These are phyloP conservation scores for Leucosporidium scottii DNA, from an alignment of 768 basidiomycete genomes.

Conservation along the genomic window DNA sequence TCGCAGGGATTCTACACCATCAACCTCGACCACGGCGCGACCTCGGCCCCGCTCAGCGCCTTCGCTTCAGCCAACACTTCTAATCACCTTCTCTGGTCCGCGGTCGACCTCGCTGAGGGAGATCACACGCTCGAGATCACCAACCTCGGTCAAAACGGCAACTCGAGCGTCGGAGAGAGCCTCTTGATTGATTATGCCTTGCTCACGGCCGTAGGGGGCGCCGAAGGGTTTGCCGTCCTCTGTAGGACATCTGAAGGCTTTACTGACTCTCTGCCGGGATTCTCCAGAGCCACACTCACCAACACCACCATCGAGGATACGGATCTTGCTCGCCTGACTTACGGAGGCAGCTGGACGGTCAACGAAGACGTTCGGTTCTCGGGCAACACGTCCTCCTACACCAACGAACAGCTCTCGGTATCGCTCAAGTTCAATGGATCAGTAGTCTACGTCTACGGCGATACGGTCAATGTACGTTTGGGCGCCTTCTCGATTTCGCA, in stretches of 20 bases:
- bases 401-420: background rate
- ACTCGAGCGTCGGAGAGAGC: background rate
- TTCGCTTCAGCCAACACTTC: background rate
- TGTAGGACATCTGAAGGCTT: background rate
- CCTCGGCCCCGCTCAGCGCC: background rate
- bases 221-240: background rate
- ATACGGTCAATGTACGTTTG: background rate
- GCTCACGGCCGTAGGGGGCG: background rate
- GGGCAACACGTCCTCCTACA: background rate
- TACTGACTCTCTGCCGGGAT: background rate
- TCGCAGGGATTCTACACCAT: background rate
- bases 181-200: background rate
- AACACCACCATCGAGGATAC: background rate
- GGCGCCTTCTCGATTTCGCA: background rate
- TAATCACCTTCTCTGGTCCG: background rate
- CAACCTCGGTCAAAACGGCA: background rate
- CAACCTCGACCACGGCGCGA: background rate
- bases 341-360: background rate
- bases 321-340: background rate
- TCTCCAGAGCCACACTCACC: background rate
- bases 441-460: background rate
- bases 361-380: background rate
- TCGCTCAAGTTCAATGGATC: background rate
- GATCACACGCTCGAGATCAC: background rate
- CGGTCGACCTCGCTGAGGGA: background rate